Percentiles rank a stretch among this genome's conserved stretches.
These are phyloP conservation scores for Golubevia pallescens DNA, from an alignment of 1,284 basidiomycete genomes.

Conservation along the genomic window DNA sequence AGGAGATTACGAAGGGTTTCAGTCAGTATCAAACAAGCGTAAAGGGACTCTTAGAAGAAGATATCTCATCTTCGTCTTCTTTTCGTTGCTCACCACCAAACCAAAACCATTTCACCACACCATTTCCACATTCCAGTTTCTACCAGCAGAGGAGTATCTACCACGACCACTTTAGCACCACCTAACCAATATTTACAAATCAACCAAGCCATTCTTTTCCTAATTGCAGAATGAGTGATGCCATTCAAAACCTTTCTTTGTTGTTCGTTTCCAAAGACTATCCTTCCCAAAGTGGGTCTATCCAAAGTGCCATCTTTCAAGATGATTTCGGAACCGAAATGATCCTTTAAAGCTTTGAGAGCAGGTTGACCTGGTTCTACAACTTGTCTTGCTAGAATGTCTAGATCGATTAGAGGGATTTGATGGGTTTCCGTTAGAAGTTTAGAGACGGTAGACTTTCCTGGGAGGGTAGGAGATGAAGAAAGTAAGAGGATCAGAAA, in stretches of 20 bases:
- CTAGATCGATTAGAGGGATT: constrained; percentile 88
- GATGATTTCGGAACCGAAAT: constrained; percentile 78
- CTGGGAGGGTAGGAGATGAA: constrained; percentile 18
- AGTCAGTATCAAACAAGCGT: constrained; percentile 6
- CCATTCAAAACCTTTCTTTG: constrained; percentile 79
- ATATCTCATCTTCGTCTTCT: not conserved
- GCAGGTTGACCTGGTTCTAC: constrained; percentile 83
- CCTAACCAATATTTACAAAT: constrained; percentile 77
- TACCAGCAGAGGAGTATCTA: constrained; percentile 92
- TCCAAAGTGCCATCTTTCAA: constrained; percentile 77
- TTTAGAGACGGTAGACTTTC: constrained; percentile 85
- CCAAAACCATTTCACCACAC: constrained; percentile 83
- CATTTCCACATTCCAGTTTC: constrained; percentile 86
- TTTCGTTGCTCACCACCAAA: constrained; percentile 76
- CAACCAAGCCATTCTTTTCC: constrained; percentile 75
- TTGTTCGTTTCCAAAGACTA: constrained; percentile 80
- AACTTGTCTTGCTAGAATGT: constrained; percentile 84
- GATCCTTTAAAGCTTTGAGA: constrained; percentile 73
- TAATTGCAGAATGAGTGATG: constrained; percentile 89
- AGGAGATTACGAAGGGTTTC: not conserved
- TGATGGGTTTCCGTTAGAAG: constrained; percentile 71
- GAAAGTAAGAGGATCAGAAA: not conserved
- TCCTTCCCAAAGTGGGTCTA: constrained; percentile 80
- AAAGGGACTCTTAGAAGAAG: not conserved
- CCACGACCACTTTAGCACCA: constrained; percentile 79